Evolutionary conservation across 805 yeast species (phyloP).

Genomic region (Metschnikowia anglica): DNA sequence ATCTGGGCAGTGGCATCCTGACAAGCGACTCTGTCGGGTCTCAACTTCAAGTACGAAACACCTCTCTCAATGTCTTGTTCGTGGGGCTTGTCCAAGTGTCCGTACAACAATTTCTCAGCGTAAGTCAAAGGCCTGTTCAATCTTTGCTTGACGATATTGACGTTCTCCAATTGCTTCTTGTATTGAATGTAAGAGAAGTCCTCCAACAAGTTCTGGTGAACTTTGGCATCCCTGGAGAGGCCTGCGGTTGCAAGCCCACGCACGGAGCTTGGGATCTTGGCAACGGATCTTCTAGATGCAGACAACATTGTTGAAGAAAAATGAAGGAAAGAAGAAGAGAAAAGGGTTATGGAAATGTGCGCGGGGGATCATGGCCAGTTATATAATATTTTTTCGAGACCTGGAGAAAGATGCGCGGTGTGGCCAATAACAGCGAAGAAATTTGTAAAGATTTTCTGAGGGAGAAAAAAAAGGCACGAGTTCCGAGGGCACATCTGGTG

Average conservation of each 20-base stretch:
- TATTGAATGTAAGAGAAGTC: slow-evolving; percentile 84
- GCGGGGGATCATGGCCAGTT: slow-evolving; percentile 10
- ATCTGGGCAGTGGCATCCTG: slow-evolving; percentile 99
- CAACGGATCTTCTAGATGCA: slow-evolving; percentile 38
- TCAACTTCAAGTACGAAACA: slow-evolving; percentile 83
- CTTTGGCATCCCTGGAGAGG: slow-evolving; percentile 24
- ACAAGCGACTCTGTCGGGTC: slow-evolving; percentile 98
- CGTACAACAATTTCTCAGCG: slow-evolving; percentile 93
- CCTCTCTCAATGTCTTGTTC: slow-evolving; percentile 85
- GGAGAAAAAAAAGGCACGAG: slow-evolving; percentile 8
- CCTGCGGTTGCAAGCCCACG: slow-evolving; percentile 26
- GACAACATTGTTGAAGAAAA: slow-evolving; percentile 36
- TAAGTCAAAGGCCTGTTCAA: slow-evolving; percentile 86
- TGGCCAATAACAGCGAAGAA: slow-evolving; percentile 27
- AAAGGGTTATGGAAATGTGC: neutral
- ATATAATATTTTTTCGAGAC: slow-evolving; percentile 15
- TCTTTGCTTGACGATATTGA: slow-evolving; percentile 79
- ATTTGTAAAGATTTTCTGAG: slow-evolving; percentile 27
- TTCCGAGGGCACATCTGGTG: slow-evolving; percentile 22
- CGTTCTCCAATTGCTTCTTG: slow-evolving; percentile 86
- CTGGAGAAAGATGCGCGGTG: slow-evolving; percentile 16
- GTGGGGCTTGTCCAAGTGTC: slow-evolving; percentile 92
- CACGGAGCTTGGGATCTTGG: slow-evolving; percentile 22
- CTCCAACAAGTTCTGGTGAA: slow-evolving; percentile 73
- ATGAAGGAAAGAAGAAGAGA: slow-evolving; percentile 5